These are phyloP conservation scores for Leishmania aethiopica DNA, from an alignment of 208 protist species.

Conservation along the genomic window DNA sequence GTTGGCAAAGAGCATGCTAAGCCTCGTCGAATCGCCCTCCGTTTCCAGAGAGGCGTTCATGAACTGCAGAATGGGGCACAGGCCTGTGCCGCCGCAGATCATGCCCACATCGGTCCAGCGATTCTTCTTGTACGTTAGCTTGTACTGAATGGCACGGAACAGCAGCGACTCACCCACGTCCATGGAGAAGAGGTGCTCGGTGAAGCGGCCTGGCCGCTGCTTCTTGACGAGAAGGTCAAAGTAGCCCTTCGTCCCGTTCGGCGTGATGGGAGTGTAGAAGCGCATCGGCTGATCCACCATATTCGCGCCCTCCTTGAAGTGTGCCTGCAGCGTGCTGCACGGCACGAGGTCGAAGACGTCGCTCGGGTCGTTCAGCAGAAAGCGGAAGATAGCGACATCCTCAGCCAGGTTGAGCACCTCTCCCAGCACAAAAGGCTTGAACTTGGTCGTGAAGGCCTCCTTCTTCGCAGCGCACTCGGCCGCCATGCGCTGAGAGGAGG, in stretches of 20 bases:
- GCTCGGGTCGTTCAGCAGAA: slow-evolving; percentile 70
- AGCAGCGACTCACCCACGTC: slow-evolving; percentile 80
- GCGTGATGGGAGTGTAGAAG: slow-evolving; percentile 91
- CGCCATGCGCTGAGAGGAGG: slow-evolving; percentile 33
- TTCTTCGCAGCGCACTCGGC: slow-evolving; percentile 46
- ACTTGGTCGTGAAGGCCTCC: slow-evolving; percentile 67
- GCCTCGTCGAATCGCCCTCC: slow-evolving; percentile 80
- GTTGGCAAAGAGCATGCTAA: slow-evolving; percentile 91
- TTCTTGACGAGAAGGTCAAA: slow-evolving; percentile 91
- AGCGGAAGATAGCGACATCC: slow-evolving; percentile 89
- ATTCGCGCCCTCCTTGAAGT: slow-evolving; percentile 82
- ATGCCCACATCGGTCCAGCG: slow-evolving; percentile 82
- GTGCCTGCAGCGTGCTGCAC: slow-evolving; percentile 84
- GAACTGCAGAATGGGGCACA: slow-evolving; percentile 94
- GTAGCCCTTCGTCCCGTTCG: slow-evolving; percentile 86
- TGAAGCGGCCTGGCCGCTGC: slow-evolving; percentile 80
- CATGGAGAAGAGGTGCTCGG: slow-evolving; percentile 85
- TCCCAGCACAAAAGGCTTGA: slow-evolving; percentile 80
- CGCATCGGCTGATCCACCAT: slow-evolving; percentile 86
- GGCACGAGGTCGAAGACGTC: slow-evolving; percentile 75
- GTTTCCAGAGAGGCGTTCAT: slow-evolving; percentile 84
- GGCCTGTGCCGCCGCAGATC: slow-evolving; percentile 91
- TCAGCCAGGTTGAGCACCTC: slow-evolving; percentile 87
- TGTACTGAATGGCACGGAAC: slow-evolving; percentile 83
- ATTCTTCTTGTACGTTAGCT: slow-evolving; percentile 83